Conservation (phyloP, 768 basidiomycete genomes). For the Russula foetens region DNA sequence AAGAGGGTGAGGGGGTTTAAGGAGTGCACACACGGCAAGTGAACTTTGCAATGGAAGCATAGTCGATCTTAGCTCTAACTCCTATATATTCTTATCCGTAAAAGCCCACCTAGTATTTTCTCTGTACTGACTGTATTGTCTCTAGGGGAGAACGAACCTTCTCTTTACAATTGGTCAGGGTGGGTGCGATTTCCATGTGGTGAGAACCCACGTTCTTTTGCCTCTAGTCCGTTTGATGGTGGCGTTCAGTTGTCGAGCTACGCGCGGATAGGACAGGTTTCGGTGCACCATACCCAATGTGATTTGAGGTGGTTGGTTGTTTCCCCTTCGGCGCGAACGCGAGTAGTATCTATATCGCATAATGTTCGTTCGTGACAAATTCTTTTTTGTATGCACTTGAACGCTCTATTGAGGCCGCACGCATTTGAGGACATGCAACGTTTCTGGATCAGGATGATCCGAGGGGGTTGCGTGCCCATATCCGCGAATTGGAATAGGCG, state of each 20-base stretch:
- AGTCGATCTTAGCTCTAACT: not conserved
- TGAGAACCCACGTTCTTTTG: not conserved
- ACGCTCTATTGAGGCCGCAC: too few species aligned
- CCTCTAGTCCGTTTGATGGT: constrained; percentile 2
- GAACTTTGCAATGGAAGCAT: too few species aligned
- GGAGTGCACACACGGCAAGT: too few species aligned
- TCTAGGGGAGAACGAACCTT: not conserved
- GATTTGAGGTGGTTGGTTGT: not conserved
- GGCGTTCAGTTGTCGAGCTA: constrained; percentile 1
- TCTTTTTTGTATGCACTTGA: not conserved
- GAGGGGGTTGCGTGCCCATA: too few species aligned
- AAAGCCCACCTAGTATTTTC: not conserved
- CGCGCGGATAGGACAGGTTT: not conserved
- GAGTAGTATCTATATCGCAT: not conserved
- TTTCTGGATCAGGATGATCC: too few species aligned
- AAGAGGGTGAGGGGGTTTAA: too few species aligned
- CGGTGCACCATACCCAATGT: not conserved
- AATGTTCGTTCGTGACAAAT: not conserved
- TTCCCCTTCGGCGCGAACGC: not conserved
- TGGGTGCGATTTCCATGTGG: not conserved
- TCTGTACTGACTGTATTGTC: not conserved
- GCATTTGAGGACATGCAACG: too few species aligned
- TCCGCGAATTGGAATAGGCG: too few species aligned
- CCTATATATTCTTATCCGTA: not conserved
- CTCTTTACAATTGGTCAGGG: not conserved